A percentile compares a stretch with the other conserved stretches of the same genome.
Conservation (phyloP, 179 eudicot species). For the Beta corolliflora region DNA sequence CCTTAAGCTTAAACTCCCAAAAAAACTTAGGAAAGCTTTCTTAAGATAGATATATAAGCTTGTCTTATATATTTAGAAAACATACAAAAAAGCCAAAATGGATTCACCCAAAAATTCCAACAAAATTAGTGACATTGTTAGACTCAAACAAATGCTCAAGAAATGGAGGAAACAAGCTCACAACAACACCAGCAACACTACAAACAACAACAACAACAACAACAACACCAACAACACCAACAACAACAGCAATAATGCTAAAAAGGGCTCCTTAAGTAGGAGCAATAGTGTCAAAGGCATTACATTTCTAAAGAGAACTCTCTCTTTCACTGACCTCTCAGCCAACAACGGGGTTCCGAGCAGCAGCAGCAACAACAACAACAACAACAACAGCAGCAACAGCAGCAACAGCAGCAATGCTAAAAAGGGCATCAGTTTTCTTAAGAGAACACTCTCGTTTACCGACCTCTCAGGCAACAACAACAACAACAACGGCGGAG, state of each 20-base stretch:
- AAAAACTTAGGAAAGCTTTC: neutral
- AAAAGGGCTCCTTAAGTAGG: conserved; percentile 26
- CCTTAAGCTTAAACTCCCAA: conserved; percentile 2
- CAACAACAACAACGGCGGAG: too few species aligned
- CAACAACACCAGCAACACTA: neutral
- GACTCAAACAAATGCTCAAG: conserved; percentile 61
- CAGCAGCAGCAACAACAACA: conserved; percentile 11
- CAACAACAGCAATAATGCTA: conserved; percentile 7
- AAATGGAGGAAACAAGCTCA: conserved; percentile 57
- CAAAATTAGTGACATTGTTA: conserved; percentile 64
- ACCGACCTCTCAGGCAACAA: conserved; percentile 35
- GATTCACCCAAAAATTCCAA: conserved; percentile 42
- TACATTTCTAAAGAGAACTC: conserved; percentile 56
- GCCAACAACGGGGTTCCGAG: conserved; percentile 15
- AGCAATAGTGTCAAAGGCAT: conserved; percentile 41
- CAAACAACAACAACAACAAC: too few species aligned
- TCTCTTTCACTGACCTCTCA: conserved; percentile 48
- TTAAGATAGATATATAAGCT: neutral
- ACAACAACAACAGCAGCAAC: conserved; percentile 1
- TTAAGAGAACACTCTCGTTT: conserved; percentile 58
- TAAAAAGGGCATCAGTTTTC: conserved; percentile 46
- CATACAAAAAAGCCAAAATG: conserved; percentile 7
- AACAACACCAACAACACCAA: conserved; percentile 10
- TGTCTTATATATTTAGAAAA: neutral
- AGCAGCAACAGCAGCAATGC: conserved; percentile 17